Percentiles rank a stretch among this genome's conserved stretches.
Conservation (phyloP, 2,329 filamentous ascomycete genomes). For the Trichoderma lentiforme region DNA sequence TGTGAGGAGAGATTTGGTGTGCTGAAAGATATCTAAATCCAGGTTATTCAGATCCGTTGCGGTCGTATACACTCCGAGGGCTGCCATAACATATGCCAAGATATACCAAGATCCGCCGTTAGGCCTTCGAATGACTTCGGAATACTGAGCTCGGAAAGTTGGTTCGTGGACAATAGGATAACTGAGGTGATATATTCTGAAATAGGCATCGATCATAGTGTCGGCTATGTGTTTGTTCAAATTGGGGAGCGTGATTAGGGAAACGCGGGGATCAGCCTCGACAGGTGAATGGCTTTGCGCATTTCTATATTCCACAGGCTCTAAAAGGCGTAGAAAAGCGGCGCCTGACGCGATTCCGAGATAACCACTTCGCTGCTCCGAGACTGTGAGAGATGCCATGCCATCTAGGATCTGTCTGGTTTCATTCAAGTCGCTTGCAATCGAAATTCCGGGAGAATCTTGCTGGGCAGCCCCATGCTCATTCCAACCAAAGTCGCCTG, state of each 20-base stretch:
- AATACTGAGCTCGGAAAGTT: constrained; percentile 40
- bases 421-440: constrained; percentile 21
- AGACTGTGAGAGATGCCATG: constrained; percentile 37
- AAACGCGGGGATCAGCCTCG: constrained; percentile 20
- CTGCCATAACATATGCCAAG: constrained; percentile 35
- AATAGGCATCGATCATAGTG: constrained; percentile 41
- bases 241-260: constrained; percentile 28
- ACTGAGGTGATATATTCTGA: constrained; percentile 41
- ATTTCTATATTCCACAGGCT: constrained; percentile 29
- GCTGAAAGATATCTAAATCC: constrained; percentile 29
- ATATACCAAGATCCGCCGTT: constrained; percentile 32
- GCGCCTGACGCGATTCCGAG: constrained; percentile 45
- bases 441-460: constrained; percentile 11
- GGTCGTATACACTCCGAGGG: constrained; percentile 37
- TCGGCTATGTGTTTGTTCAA: constrained; percentile 33
- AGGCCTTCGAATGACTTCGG: constrained; percentile 33
- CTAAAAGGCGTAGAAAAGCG: constrained; percentile 39
- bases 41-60: constrained; percentile 23
- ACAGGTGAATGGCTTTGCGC: constrained; percentile 18
- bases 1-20: constrained; percentile 35
- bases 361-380: constrained; percentile 41
- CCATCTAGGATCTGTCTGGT: constrained; percentile 35
- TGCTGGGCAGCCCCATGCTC: constrained; percentile 31
- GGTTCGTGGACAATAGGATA: constrained; percentile 48
- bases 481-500: constrained; percentile 38